A percentile compares a stretch with the other conserved stretches of the same genome.
Evolutionary conservation across 2,329 filamentous ascomycete species (phyloP).

Genomic region (Penicillium digitatum): DNA sequence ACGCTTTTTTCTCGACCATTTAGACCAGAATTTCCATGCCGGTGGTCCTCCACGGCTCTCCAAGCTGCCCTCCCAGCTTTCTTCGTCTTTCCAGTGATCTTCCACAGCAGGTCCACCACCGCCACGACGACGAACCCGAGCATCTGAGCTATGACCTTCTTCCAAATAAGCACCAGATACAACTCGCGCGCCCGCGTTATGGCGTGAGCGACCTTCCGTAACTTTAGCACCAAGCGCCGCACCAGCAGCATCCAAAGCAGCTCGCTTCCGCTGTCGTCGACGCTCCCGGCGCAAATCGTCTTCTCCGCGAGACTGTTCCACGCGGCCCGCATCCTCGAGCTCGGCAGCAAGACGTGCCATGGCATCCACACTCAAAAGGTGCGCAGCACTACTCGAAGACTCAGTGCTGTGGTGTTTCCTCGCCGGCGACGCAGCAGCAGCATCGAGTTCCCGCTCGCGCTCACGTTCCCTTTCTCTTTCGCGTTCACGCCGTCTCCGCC

Average conservation of each 20-base stretch:
- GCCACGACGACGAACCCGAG: slow-evolving; percentile 44
- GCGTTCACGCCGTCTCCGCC: slow-evolving; percentile 26
- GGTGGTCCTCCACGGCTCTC: slow-evolving; percentile 33
- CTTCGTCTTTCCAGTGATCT: slow-evolving; percentile 51
- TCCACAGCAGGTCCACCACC: slow-evolving; percentile 35
- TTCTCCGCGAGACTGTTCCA: slow-evolving; percentile 42
- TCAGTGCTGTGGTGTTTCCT: slow-evolving; percentile 41
- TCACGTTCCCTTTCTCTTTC: slow-evolving; percentile 7
- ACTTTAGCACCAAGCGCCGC: slow-evolving; percentile 17
- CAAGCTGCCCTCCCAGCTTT: slow-evolving; percentile 25
- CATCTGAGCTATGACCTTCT: slow-evolving; percentile 56
- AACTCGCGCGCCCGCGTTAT: slow-evolving; percentile 56
- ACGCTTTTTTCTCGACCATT: slow-evolving; percentile 37
- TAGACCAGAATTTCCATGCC: slow-evolving; percentile 35
- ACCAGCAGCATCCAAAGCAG: slow-evolving; percentile 21
- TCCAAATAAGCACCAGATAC: slow-evolving; percentile 68
- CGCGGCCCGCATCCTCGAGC: slow-evolving; percentile 54
- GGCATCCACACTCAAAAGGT: slow-evolving; percentile 51
- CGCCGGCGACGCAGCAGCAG: slow-evolving; percentile 14
- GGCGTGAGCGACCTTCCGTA: slow-evolving; percentile 34
- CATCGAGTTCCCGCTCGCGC: slow-evolving; percentile 14
- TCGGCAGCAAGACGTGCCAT: slow-evolving; percentile 63
- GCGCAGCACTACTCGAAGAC: slow-evolving; percentile 42
- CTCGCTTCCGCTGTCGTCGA: slow-evolving; percentile 26
- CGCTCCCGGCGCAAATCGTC: slow-evolving; percentile 24